A percentile compares a stretch with the other conserved stretches of the same genome.
phyloP scores from a whole-genome alignment of 2,329 filamentous ascomycete species.

The Colletotrichum aenigma region DNA sequence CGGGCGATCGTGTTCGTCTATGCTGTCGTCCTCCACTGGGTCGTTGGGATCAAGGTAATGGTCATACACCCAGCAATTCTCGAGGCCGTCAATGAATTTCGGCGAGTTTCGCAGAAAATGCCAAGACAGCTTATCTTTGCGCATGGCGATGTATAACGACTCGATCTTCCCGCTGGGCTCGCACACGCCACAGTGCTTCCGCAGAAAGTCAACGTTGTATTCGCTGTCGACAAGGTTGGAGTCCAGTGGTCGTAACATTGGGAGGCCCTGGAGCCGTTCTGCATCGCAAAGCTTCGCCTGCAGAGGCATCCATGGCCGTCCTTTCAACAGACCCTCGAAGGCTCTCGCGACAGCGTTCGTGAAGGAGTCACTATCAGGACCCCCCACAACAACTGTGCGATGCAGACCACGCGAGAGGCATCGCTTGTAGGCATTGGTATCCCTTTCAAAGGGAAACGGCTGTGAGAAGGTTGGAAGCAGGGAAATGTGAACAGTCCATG shows the following conservation, averaged over 20 bases:
- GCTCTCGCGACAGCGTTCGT: conserved; percentile 50
- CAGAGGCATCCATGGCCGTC: conserved; percentile 61
- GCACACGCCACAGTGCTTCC: conserved; percentile 58
- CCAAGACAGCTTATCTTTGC: conserved; percentile 60
- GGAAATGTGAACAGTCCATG: conserved; percentile 66
- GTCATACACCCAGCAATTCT: conserved; percentile 59
- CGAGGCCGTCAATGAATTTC: conserved; percentile 55
- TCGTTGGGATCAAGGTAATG: conserved; percentile 49
- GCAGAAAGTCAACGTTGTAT: conserved; percentile 57
- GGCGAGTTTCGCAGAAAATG: conserved; percentile 52
- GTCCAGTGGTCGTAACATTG: conserved; percentile 62
- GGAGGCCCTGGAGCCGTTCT: conserved; percentile 56
- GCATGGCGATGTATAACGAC: conserved; percentile 65
- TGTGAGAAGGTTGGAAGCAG: conserved; percentile 58
- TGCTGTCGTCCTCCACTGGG: conserved; percentile 37
- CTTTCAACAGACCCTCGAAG: conserved; percentile 54
- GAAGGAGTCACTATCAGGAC: conserved; percentile 54
- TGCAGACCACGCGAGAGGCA: conserved; percentile 65
- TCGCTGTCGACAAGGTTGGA: conserved; percentile 40
- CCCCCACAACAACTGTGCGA: conserved; percentile 58
- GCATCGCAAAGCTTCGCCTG: conserved; percentile 63
- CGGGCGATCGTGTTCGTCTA: conserved; percentile 40
- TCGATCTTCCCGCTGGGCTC: conserved; percentile 60
- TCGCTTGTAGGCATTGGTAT: conserved; percentile 64
- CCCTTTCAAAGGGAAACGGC: conserved; percentile 66